Base-by-base conservation (phyloP, 805 yeast genomes). In the Ogataea pilisensis region DNA sequence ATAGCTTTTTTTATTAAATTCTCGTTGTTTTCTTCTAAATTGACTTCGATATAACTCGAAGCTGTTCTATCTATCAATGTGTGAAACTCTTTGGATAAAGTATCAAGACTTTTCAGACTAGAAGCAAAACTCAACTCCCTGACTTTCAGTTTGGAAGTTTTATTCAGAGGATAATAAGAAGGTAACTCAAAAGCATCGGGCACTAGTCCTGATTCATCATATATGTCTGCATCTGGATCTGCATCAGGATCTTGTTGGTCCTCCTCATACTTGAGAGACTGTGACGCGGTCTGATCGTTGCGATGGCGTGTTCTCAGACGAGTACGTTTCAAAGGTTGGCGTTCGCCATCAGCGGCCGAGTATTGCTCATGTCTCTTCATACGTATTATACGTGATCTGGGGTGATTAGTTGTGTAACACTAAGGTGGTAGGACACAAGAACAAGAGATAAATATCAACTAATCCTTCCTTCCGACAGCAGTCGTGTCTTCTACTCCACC, bases 81-180 rank as follows among this genome's bases (percentile, higher is more conserved):
- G 16, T 41, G 48, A 11, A 48, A 32, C 27, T 39, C 43, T 26
- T 44, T 46, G 26, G 43, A 34, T 19, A 44, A 16, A 3, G 43
- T 21, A 5, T 48, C 46, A 11, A 45, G 34, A 30, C 32, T 35
- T 3, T 31, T 38, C 2, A 38, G 11, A 24, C 19, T 16, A 19
- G 19, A 20, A 22, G 36, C 33, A 8, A 45, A 38, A 24, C 39
- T 42, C 22, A 53, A 14, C 3, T 42, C 39, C 5, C 49, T 42
- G 12, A 58, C 30, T 8, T 42, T 44, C 4, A 27, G 11, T 27
- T 37, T 50, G 24, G 45, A 44, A 19, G 34, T 36, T 25, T 41
- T 38, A 9, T 37, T 27, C 13, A 59, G 34, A 1, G 64, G 64
- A 32, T 48, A 59, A 40, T 54, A 51, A 1, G 48, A 37, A 3